These are phyloP conservation scores for Inosperma sp. DNA, from an alignment of 768 basidiomycete species.

Conservation along the genomic window DNA sequence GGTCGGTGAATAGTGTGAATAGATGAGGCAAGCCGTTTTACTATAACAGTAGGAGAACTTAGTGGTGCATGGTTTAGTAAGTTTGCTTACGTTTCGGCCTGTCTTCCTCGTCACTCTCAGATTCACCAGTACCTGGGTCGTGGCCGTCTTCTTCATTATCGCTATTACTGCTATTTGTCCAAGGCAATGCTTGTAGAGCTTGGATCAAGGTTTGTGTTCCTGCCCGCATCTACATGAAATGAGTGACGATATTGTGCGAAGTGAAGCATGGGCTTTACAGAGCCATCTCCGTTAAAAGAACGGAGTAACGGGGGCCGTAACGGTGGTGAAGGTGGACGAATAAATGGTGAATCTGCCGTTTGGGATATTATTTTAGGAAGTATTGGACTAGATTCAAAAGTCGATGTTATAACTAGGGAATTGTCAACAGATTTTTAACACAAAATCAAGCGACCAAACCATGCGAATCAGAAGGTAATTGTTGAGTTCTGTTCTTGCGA, in stretches of 20 bases:
- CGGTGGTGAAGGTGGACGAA: constrained; percentile 67
- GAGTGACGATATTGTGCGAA: constrained; percentile 4
- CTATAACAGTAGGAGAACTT: constrained; percentile 23
- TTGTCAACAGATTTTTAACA: too few species aligned
- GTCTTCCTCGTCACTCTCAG: constrained; percentile 71
- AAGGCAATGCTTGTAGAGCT: constrained; percentile 80
- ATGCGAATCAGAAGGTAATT: constrained; percentile 33
- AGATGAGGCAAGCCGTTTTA: constrained; percentile 64
- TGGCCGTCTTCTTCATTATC: constrained; percentile 66
- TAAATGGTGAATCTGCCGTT: constrained; percentile 51
- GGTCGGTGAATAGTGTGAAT: constrained; percentile 87
- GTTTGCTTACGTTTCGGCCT: constrained; percentile 32
- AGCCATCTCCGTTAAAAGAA: constrained; percentile 63
- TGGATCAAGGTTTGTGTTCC: constrained; percentile 89
- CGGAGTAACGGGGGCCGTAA: constrained; percentile 41
- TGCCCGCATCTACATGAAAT: constrained; percentile 62
- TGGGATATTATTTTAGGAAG: constrained; percentile 24
- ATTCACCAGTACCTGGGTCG: constrained; percentile 39
- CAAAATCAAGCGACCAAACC: too few species aligned
- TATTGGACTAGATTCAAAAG: constrained; percentile 29
- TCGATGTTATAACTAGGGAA: constrained; percentile 16
- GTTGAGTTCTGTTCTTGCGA: constrained; percentile 47
- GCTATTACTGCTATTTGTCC: constrained; percentile 45
- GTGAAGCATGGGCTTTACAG: constrained; percentile 44
- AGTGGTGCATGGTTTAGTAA: not conserved